Conservation (phyloP, 495 filamentous ascomycete species). For the Podospora bellae-mahoneyi region DNA sequence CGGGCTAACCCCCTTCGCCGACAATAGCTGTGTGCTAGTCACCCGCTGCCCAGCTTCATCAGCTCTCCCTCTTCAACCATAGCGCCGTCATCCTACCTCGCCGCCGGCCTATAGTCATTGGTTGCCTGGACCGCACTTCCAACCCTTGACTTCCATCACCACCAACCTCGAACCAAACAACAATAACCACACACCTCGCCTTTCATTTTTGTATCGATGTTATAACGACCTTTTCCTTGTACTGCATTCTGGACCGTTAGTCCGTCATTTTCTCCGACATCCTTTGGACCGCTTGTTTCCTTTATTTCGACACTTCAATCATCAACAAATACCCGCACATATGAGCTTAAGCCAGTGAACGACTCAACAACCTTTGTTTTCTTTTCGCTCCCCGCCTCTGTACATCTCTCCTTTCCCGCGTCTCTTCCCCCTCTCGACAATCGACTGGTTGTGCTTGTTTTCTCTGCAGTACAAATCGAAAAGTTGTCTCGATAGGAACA, state of each 20-base stretch:
- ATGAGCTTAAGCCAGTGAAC: constrained; percentile 62
- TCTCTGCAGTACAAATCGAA: constrained; percentile 45
- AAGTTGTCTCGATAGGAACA: constrained; percentile 36
- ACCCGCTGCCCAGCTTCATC: constrained; percentile 9
- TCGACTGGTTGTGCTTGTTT: constrained; percentile 18
- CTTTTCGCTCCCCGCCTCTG: constrained; percentile 43
- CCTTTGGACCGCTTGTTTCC: constrained; percentile 37
- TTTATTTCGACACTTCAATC: constrained; percentile 47
- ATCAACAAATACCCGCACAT: constrained; percentile 56
- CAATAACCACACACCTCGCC: constrained; percentile 40
- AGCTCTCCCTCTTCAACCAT: neutral
- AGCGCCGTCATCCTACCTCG: neutral
- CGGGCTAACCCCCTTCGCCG: constrained; percentile 8
- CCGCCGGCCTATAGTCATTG: constrained; percentile 3
- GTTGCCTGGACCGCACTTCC: constrained; percentile 13
- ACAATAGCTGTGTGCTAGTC: constrained; percentile 16
- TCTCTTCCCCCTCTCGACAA: constrained; percentile 20
- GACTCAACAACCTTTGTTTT: constrained; percentile 54
- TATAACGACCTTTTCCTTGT: constrained; percentile 60
- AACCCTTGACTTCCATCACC: constrained; percentile 15
- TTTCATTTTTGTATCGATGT: constrained; percentile 56
- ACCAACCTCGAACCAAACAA: constrained; percentile 19
- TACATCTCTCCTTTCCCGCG: constrained; percentile 40
- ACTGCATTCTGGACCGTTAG: constrained; percentile 47
- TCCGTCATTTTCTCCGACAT: constrained; percentile 46